Evolutionary conservation across 192 early-diverging fungal species (phyloP).

Genomic region (Backusella morwellensis): DNA sequence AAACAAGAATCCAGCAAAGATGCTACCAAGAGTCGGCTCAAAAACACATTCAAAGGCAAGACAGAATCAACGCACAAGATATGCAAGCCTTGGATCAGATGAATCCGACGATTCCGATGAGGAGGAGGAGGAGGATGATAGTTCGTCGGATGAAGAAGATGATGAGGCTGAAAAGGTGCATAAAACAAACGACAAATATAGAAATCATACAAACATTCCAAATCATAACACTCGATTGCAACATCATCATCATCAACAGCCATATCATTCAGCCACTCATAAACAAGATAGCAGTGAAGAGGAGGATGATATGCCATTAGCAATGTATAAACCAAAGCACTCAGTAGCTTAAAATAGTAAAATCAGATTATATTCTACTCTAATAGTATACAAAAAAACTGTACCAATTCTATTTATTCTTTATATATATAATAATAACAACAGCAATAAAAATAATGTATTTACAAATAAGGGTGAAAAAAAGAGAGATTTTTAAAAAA

Average conservation of each 20-base stretch:
- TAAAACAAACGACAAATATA: background rate
- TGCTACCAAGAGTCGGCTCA: background rate
- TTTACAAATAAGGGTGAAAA: background rate
- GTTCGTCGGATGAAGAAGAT: background rate
- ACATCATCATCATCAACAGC: background rate
- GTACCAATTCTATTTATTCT: slow-evolving; percentile 3
- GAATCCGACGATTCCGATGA: background rate
- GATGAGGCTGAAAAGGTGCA: background rate
- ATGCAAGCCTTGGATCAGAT: background rate
- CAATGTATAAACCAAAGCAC: slow-evolving; percentile 43
- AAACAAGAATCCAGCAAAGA: background rate
- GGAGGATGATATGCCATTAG: slow-evolving; percentile 57
- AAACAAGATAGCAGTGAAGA: background rate
- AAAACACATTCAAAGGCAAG: background rate
- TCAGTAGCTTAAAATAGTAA: background rate
- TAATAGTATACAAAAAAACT: background rate
- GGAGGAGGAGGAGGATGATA: background rate
- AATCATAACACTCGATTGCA: background rate
- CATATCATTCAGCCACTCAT: background rate
- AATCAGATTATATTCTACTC: background rate
- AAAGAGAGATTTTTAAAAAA: background rate
- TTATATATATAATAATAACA: background rate
- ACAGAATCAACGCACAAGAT: background rate
- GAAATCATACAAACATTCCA: slow-evolving; percentile 2
- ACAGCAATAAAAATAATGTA: background rate